Conservation (phyloP, 441 rosid species). For the Adansonia madagascariensis region DNA sequence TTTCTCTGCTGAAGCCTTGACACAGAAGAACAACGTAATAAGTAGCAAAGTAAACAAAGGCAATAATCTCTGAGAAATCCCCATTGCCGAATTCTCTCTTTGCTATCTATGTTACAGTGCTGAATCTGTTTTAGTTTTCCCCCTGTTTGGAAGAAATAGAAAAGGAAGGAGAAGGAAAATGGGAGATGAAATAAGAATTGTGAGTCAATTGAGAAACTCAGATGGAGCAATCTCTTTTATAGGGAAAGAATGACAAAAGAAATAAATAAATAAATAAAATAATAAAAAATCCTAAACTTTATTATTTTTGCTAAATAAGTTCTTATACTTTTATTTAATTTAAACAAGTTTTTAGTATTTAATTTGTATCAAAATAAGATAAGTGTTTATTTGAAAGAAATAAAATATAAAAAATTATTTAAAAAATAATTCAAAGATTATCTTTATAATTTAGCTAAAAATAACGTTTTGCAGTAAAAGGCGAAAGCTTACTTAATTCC, state of each 20-base stretch:
- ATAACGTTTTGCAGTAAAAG: background rate
- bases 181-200: background rate
- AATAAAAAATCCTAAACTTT: too few species aligned
- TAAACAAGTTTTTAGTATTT: too few species aligned
- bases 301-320: too few species aligned
- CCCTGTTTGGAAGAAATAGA: background rate
- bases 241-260: background rate
- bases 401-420: background rate
- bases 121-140: background rate
- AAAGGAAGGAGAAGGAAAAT: slow-evolving; percentile 17
- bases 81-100: slow-evolving; percentile 35
- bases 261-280: too few species aligned
- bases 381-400: background rate
- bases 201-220: background rate
- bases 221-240: slow-evolving; percentile 27
- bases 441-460: background rate
- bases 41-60: slow-evolving; percentile 32
- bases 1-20: slow-evolving; percentile 31
- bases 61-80: slow-evolving; percentile 30
- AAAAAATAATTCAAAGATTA: too few species aligned
- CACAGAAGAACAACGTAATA: slow-evolving; percentile 27
- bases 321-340: too few species aligned
- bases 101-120: background rate
- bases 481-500: slow-evolving; percentile 27
- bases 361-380: too few species aligned